phyloP scores from a whole-genome alignment of 495 filamentous ascomycete species.

The Xylaria castorea region DNA sequence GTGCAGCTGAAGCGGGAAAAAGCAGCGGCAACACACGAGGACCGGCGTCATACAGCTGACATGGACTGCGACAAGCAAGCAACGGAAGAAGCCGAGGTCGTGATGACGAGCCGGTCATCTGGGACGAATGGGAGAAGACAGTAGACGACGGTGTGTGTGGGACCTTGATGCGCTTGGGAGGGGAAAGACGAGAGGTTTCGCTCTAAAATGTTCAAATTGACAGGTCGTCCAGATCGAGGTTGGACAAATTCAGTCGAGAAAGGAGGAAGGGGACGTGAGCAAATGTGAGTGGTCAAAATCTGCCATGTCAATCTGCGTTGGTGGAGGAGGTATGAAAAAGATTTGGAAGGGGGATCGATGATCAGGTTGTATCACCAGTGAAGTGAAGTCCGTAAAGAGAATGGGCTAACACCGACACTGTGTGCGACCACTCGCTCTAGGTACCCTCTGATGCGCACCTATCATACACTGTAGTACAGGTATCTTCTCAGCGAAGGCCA shows the following conservation, averaged over 20 bases:
- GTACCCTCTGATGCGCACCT: neutral
- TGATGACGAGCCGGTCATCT: slow-evolving; percentile 38
- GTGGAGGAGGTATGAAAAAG: slow-evolving; percentile 18
- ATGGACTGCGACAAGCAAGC: slow-evolving; percentile 26
- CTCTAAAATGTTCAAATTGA: neutral
- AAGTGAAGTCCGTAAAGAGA: neutral
- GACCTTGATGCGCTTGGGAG: neutral
- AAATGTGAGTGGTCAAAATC: neutral
- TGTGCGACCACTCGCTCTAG: neutral
- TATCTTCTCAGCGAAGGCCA: neutral
- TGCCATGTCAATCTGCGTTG: slow-evolving; percentile 11
- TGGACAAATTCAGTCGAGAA: neutral
- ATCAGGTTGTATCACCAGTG: slow-evolving; percentile 15
- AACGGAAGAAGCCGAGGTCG: slow-evolving; percentile 38
- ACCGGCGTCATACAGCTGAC: slow-evolving; percentile 18
- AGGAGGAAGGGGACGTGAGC: neutral
- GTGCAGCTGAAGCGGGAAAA: neutral
- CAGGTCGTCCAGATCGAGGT: neutral
- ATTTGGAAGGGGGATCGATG: slow-evolving; percentile 23
- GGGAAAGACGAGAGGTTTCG: neutral
- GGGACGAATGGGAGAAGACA: slow-evolving; percentile 20
- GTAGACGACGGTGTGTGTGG: slow-evolving; percentile 11
- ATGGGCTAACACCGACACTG: neutral
- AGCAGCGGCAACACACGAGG: slow-evolving; percentile 9
- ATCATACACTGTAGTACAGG: neutral